Base-by-base conservation (phyloP, 2,329 filamentous ascomycete genomes). In the Calonectria fujianensis region DNA sequence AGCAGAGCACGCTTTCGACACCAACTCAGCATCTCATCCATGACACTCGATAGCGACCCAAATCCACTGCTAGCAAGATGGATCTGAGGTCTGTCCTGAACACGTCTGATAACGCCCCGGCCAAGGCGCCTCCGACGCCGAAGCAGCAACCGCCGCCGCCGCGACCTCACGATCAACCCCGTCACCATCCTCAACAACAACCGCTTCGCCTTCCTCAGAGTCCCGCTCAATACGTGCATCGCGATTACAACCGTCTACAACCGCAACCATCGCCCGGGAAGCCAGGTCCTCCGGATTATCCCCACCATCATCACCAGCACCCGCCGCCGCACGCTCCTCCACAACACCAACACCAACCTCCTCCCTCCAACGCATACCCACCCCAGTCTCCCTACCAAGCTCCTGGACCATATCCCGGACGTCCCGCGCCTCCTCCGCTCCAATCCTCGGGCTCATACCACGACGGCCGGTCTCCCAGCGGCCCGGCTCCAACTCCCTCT, bases 11-110 rank as follows among this genome's bases (percentile, higher is more conserved):
- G 73, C 72, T 61, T 71, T 72, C 71, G 61, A 74, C 52, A 66
- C 54, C 73, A 45, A 61, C 64, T 72, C 35, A 39, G 37, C 31
- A 57, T 51, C 10, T 35, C 50, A n/a, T 50, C 66, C 37, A 45
- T 61, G 51, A 59, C 59, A 70, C 54, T 72, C 35, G n/a, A 37
- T 66, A 59, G 32, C 63, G 48, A 51, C 29, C 48, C 57, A 57
- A 41, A 51, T 32, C 32, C 37, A 70, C 70, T 39, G 50, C 51
- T 41, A 51, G 45, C 75, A 81, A 72, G 70, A 88, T 91, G 90
- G 89, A 91, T 85, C 86, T 91, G 72, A 84, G 86, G 76, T 87
- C 87, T 20, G 89, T 92, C 79, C 84, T 92, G 63, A 92, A 91
- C 82, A 85, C 87, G 29, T 86, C 88, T 45, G 90, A 90, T 75